Conservation (phyloP, 164 flowering plant species). For the Annona squamosa region DNA sequence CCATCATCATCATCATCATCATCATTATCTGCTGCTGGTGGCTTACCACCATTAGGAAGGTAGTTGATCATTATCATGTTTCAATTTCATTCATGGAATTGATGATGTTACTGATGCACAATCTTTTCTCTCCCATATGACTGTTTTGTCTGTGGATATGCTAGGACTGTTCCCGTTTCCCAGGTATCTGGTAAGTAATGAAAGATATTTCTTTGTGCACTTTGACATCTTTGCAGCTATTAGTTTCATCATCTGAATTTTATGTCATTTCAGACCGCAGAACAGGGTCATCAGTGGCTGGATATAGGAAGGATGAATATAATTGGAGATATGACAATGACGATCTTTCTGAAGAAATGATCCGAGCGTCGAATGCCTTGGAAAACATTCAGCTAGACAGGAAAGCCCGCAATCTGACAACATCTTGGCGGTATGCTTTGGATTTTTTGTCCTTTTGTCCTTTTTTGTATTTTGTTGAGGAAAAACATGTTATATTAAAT, state of each 20-base stretch:
- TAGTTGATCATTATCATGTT: conserved; percentile 11
- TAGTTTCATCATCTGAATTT: conserved; percentile 11
- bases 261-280: conserved; percentile 52
- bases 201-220: background rate
- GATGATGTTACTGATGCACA: background rate
- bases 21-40: conserved; percentile 69
- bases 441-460: background rate
- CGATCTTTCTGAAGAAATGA: conserved; percentile 74
- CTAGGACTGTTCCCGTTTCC: conserved; percentile 62
- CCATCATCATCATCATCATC: conserved; percentile 35
- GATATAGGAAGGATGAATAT: conserved; percentile 82
- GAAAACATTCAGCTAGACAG: conserved; percentile 95
- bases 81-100: background rate
- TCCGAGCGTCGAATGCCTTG: conserved; percentile 74
- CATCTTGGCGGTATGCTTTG: conserved; percentile 78
- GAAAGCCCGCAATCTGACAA: conserved; percentile 84
- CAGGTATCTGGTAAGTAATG: conserved; percentile 68
- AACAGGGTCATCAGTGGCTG: conserved; percentile 61
- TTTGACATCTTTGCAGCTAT: background rate
- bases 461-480: background rate
- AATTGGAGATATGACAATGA: conserved; percentile 86
- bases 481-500: background rate
- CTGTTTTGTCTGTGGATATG: conserved; percentile 12
- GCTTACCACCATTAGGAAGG: conserved; percentile 91
- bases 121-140: background rate